Percentiles rank a stretch among this genome's conserved stretches.
phyloP scores from a whole-genome alignment of 1,284 basidiomycete species.

The Sporisorium exsertum region DNA sequence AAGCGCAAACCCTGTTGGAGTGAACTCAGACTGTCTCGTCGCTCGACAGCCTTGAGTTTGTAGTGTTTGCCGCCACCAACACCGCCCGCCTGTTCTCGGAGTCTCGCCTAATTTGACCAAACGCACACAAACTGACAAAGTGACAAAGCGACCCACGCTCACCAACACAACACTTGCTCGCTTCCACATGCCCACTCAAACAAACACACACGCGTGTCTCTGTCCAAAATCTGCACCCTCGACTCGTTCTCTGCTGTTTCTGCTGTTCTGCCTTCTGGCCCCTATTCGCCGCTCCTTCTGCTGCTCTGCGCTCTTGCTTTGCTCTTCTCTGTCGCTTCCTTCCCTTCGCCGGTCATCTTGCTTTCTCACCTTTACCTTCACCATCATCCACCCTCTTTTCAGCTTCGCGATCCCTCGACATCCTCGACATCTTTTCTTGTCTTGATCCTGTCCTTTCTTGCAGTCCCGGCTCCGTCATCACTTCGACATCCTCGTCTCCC shows the following conservation, averaged over 20 bases:
- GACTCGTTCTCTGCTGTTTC: background rate
- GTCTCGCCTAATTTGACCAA: constrained; percentile 7
- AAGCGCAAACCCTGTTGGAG: too few relatives aligned
- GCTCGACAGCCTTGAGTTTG: constrained; percentile 2
- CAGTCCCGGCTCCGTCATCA: constrained; percentile 4
- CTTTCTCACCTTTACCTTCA: constrained; percentile 11
- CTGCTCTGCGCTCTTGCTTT: constrained; percentile 1
- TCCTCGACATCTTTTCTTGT: constrained; percentile 4
- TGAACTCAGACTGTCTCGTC: background rate
- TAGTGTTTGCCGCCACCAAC: constrained; percentile 2
- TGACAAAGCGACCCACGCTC: too few relatives aligned
- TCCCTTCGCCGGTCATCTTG: constrained; percentile 4
- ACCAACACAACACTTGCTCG: background rate
- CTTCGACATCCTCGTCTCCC: background rate
- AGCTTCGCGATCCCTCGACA: constrained; percentile 7
- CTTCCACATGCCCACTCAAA: background rate
- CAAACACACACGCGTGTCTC: background rate
- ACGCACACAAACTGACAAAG: background rate
- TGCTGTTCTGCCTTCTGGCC: background rate
- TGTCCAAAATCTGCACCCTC: background rate
- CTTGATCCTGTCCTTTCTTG: constrained; percentile 8
- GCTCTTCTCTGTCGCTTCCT: background rate
- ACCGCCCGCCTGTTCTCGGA: background rate
- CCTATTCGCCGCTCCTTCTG: constrained; percentile 1
- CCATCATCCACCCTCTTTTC: background rate